Base-by-base conservation (phyloP, 441 rosid species). In the Euphorbia celastroides region DNA sequence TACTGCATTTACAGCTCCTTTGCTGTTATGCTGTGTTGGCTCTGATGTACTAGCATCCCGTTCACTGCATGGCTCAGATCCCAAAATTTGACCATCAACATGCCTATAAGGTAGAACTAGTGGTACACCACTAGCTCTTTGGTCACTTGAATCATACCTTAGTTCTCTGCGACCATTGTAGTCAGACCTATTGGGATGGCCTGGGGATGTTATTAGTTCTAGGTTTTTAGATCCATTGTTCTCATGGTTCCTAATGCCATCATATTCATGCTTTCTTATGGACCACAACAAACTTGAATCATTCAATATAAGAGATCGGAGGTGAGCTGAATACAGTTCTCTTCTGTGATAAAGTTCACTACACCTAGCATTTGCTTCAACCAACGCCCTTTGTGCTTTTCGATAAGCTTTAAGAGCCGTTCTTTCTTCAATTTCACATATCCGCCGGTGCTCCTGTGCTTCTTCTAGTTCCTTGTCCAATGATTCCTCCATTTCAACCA, bases 341-440 rank as follows among this genome's bases (percentile, higher is more conserved):
- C 99, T 88, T 75, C 80, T 82, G 60, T 72, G 83, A 77, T 87
- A 92, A 67, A 94, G 86, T 67, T 82, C 82, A 70, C 77, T 74
- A 67, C 98, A 94, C 81, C 86, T 86, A 51, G 83, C 81, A 82
- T 88, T 94, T 74, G 99, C 97, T 84, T 88, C 94, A 59, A 94
- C 72, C 82, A 94, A 74, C 70, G 87, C 89, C 74, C 89, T 88
- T 72, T 89, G 99, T 19, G 97, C 88, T 80, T 83, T 88, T 70
- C 93, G 79, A 77, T 89, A 94, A 60, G 88, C 88, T 79, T 81
- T 92, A 61, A 92, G 91, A 54, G 98, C 94, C 72, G 87, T 89
- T 74, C 94, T 84, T 78, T 94, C 99, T 80, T 94, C 99, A 83
- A 87, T 78, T 85, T 94, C 98, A 79, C 93, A 86, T 50, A 67